These are phyloP conservation scores for Porphyrellus cyaneotinctus DNA, from an alignment of 768 basidiomycete genomes.

Conservation along the genomic window DNA sequence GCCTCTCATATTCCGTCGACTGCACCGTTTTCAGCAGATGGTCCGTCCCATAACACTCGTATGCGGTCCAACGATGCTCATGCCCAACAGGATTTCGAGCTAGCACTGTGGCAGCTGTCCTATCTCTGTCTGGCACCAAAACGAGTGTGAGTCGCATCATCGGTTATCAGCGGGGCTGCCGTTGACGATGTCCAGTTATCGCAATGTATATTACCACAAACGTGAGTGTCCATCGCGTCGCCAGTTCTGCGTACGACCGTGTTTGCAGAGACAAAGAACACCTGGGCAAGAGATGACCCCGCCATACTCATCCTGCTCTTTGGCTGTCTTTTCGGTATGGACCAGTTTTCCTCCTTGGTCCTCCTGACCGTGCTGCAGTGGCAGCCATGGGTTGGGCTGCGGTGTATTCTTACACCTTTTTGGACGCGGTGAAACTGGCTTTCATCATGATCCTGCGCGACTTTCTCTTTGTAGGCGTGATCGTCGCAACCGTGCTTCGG, in stretches of 20 bases:
- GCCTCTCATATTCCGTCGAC: slow-evolving; percentile 74
- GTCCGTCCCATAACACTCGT: slow-evolving; percentile 35
- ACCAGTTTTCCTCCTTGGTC: neutral
- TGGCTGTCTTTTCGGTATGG: slow-evolving; percentile 67
- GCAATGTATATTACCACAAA: slow-evolving; percentile 97
- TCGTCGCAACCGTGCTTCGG: slow-evolving; percentile 77
- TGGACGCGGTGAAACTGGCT: slow-evolving; percentile 59
- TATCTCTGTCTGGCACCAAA: slow-evolving; percentile 90
- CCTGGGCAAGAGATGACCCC: slow-evolving; percentile 96
- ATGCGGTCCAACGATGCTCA: too few species aligned
- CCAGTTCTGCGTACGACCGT: neutral
- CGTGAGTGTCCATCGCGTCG: slow-evolving; percentile 46
- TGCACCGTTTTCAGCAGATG: slow-evolving; percentile 87
- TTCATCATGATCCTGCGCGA: slow-evolving; percentile 86
- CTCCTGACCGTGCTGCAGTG: slow-evolving; percentile 39
- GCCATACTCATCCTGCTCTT: slow-evolving; percentile 87
- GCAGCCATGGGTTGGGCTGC: slow-evolving; percentile 84
- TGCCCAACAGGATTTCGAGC: slow-evolving; percentile 80
- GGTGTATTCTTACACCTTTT: slow-evolving; percentile 63
- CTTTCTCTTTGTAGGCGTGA: slow-evolving; percentile 74
- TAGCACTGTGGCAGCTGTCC: slow-evolving; percentile 93
- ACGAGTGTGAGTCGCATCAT: slow-evolving; percentile 69
- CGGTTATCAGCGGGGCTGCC: neutral
- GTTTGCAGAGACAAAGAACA: slow-evolving; percentile 87
- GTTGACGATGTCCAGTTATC: slow-evolving; percentile 53